A percentile compares a stretch with the other conserved stretches of the same genome.
Evolutionary conservation across 208 protist species (phyloP).

Genomic region (Leishmania lainsoni): DNA sequence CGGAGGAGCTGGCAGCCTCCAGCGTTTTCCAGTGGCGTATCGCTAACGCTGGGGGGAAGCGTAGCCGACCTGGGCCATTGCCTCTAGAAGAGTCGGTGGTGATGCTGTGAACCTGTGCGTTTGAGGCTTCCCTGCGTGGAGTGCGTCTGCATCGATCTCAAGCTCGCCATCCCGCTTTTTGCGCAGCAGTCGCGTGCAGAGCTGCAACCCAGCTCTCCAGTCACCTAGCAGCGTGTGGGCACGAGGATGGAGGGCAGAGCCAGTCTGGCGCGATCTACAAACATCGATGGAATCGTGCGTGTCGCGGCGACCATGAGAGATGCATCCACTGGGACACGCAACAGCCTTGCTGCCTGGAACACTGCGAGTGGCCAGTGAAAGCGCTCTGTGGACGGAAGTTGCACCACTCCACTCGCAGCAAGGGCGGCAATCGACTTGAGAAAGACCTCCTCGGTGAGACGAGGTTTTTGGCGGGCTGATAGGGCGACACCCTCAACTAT

Average conservation of each 20-base stretch:
- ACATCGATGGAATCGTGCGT: slow-evolving; percentile 16
- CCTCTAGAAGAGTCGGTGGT: slow-evolving; percentile 20
- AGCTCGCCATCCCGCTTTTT: slow-evolving; percentile 7
- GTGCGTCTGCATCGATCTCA: background rate
- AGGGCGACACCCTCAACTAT: slow-evolving; percentile 17
- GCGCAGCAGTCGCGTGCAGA: slow-evolving; percentile 30
- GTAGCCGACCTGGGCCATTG: slow-evolving; percentile 37
- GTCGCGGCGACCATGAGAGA: slow-evolving; percentile 1
- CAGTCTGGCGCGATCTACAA: slow-evolving; percentile 7
- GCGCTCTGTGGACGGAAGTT: slow-evolving; percentile 23
- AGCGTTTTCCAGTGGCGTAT: slow-evolving; percentile 19
- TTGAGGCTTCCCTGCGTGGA: background rate
- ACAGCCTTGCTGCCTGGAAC: slow-evolving; percentile 21
- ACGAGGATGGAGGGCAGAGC: slow-evolving; percentile 20
- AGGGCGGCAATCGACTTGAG: slow-evolving; percentile 23
- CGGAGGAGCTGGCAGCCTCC: background rate
- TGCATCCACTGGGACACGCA: slow-evolving; percentile 31
- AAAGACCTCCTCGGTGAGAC: slow-evolving; percentile 22
- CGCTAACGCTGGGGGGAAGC: slow-evolving; percentile 8
- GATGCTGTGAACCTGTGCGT: slow-evolving; percentile 11
- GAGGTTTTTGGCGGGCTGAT: background rate
- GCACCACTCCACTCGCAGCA: slow-evolving; percentile 25
- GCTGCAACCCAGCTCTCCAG: slow-evolving; percentile 31
- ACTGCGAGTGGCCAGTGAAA: slow-evolving; percentile 37
- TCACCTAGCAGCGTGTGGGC: slow-evolving; percentile 35